These are phyloP conservation scores for Pelagophyceae sp. DNA, from an alignment of 352 stramenopile species.

Conservation along the genomic window DNA sequence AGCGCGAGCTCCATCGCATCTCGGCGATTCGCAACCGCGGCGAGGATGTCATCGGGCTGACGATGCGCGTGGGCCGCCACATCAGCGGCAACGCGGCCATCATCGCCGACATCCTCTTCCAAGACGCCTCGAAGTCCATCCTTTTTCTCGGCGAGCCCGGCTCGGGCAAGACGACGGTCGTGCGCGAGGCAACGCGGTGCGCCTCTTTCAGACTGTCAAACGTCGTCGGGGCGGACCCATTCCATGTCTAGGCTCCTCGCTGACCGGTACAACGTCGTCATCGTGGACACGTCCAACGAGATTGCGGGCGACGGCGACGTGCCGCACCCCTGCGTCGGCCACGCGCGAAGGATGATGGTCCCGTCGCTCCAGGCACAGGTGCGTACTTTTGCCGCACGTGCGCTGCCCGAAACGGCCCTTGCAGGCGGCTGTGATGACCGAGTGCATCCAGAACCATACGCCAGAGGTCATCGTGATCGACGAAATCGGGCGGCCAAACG, in stretches of 20 bases:
- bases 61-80: constrained; percentile 59
- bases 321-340: constrained; percentile 60
- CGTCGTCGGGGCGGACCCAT: too few relatives aligned
- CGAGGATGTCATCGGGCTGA: constrained; percentile 55
- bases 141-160: constrained; percentile 55
- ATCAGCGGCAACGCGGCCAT: constrained; percentile 53
- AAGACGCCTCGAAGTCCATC: constrained; percentile 43
- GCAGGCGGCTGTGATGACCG: constrained; percentile 65
- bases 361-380: constrained; percentile 49
- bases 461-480: constrained; percentile 72
- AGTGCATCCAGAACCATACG: constrained; percentile 77
- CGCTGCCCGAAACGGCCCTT: too few relatives aligned
- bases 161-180: constrained; percentile 67
- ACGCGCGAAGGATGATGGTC: constrained; percentile 67
- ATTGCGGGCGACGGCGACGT: constrained; percentile 69
- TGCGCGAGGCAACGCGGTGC: constrained; percentile 62
- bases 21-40: constrained; percentile 50
- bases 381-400: too few relatives aligned
- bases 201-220: too few relatives aligned
- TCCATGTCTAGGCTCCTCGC: too few relatives aligned
- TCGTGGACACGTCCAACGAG: constrained; percentile 78
- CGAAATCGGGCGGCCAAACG: constrained; percentile 64
- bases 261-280: constrained; percentile 54
- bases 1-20: constrained; percentile 63
- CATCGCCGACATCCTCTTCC: constrained; percentile 57